phyloP scores from a whole-genome alignment of 2,329 filamentous ascomycete species.

The Eurotiales sp. region DNA sequence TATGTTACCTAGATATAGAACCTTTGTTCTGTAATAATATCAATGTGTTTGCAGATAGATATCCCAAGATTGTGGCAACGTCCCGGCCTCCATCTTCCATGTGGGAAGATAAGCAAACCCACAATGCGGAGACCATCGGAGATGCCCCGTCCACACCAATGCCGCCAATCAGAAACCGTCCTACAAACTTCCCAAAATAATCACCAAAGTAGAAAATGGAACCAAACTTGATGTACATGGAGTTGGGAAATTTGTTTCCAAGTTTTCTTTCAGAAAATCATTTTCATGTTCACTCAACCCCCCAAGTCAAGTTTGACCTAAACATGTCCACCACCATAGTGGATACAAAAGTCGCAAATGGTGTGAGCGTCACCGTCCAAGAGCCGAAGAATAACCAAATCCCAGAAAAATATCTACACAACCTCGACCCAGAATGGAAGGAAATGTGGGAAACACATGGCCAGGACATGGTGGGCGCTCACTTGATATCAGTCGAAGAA shows the following conservation, averaged over 20 bases:
- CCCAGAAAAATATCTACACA: slow-evolving; percentile 18
- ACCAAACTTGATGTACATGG: neutral
- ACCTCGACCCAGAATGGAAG: slow-evolving; percentile 27
- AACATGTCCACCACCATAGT: neutral
- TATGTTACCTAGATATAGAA: no score
- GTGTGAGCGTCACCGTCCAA: neutral
- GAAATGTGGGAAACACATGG: slow-evolving; percentile 27
- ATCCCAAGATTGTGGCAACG: no score
- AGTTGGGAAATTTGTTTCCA: neutral
- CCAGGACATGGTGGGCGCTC: slow-evolving; percentile 23
- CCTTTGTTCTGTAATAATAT: neutral
- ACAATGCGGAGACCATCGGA: neutral
- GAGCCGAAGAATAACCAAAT: slow-evolving; percentile 6
- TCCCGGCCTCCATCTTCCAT: no score
- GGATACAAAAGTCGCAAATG: neutral
- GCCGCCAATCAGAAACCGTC: slow-evolving; percentile 9
- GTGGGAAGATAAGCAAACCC: neutral
- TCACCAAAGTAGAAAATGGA: neutral
- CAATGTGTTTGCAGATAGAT: no score
- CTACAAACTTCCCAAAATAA: neutral
- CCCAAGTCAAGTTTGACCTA: no score
- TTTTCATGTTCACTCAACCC: neutral
- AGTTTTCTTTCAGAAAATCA: neutral
- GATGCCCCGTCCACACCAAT: neutral
- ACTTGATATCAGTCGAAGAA: slow-evolving; percentile 26